Base-by-base conservation (phyloP, 768 basidiomycete genomes). In the Auriscalpium orientale region DNA sequence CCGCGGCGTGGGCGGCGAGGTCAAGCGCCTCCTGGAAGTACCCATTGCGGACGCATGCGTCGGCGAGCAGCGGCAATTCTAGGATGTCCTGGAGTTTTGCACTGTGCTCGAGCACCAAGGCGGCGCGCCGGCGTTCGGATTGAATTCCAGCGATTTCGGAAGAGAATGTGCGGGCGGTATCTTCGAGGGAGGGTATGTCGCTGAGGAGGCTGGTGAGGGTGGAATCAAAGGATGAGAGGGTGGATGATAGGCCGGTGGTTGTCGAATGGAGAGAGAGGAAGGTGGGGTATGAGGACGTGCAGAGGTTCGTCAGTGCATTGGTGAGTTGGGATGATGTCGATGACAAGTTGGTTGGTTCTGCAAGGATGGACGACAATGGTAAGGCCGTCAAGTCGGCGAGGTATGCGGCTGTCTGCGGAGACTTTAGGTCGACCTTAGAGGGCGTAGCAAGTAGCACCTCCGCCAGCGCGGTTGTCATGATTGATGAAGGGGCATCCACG, bases 1-100 rank as follows among this genome's bases (percentile, higher is more conserved):
- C 37, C 72, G 76, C 56, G 0, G 87, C 84, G 68, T 95, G 93
- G 22, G 80, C 74, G 6, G 88, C 80, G 40, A 98, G 79, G 28
- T 92, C 87, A 55, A 98, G 79, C 0, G 94, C 95, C 67, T 98
- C 97, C 53, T 84, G 79, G 72, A 94, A 98, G 70, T 90, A 88
- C 8, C 92, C 92, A 64, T 92, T 93, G 40, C 93, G 81, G 13
- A 97, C 89, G 66, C 93, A 98, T 1, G 92, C 91, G 67, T 95
- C 91, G 66, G 97, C 87, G 34, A 99, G 79, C 51, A 89, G 76
- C 9, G 95, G 93, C 49, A 95, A 81, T 62, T 97, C 94, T 55
- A 98, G 82, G 37, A 98, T 72, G 68, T 98, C 94, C 60, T 89
- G 80, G 57, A 98, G 80, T 70, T 94, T 94, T 68, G 95, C 92